Base-by-base conservation (phyloP, 2,329 filamentous ascomycete genomes). In the Diaporthe sp. region DNA sequence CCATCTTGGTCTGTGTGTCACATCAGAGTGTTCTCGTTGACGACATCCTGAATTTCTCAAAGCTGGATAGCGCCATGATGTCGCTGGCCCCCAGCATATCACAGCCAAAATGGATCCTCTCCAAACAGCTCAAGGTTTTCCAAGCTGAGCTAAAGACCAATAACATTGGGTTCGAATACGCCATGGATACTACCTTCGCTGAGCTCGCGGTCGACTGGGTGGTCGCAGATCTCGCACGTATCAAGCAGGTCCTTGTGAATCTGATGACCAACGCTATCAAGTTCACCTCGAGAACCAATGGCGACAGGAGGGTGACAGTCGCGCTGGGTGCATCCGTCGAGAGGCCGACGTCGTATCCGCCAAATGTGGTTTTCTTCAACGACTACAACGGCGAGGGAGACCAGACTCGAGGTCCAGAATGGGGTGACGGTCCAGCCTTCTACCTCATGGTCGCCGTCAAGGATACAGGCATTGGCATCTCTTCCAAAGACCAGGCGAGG, bases 261-360 rank as follows among this genome's bases (percentile, higher is more conserved):
- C 58, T 71, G 13, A 71, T 71, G 56, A 71, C 70, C 10, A 71
- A 71, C 27, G 56, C 70, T 27, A 71, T 71, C 70, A 71, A 71
- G 58, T 71, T 71, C 25, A 71, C 70, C 0, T 59, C 70, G 35
- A 71, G 17, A 4, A 71, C 39, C 7, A 58, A 55, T 6, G 47
- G 70, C 3, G 56, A 63, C 1, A 44, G 58, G 19, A 30, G 27
- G 12, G 63, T 71, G 25, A 63, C 47, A 22, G 70, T 71, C 25
- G 37, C 56, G 4, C 7, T 71, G 8, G 70, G 44, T 6, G 58
- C 56, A 13, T 55, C 51, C 17, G 15, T 19, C 10, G 56, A 53
- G 19, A 44, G 42, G 25, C 70, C 70, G 4, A 37, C 1, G 15
- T 71, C 70, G 22, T 71, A 71, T 22, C 70, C 70, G 19, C 44